Base-by-base conservation (phyloP, 176 grass and related monocot genomes). In the Oryza rufipogon region DNA sequence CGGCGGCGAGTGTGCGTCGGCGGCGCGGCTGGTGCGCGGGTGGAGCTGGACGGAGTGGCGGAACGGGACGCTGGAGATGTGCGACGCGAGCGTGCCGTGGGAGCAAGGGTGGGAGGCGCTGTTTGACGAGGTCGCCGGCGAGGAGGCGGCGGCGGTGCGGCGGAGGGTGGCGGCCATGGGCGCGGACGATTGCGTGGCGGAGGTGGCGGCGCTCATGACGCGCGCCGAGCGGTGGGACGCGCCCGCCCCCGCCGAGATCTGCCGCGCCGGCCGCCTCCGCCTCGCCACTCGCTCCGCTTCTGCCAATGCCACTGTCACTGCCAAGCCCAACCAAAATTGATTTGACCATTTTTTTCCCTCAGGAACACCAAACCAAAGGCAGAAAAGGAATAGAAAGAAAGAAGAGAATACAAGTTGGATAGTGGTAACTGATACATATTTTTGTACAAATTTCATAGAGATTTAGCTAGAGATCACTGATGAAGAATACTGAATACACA, bases 21-120 rank as follows among this genome's bases (percentile, higher is more conserved):
- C 36, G 1, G 32, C 11, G 15, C 14, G 4, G 56, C 22, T 98
- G 16, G 54, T 87, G 12, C 0, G 0, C 0, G 46, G 5, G 7
- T 98, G 93, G 92, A 83, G 92, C 36, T 97, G 95, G 96, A 87
- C 85, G 0, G 87, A 90, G 73, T 90, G 87, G 89, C 66, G 87
- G 69, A 86, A 93, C 17, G 85, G 80, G 19, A 87, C n/a, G 6
- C 28, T 95, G 13, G 84, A 95, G 28, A 63, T 98, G 9, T 98
- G 96, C 56, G 77, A 93, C 20, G 96, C 71, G 2, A 87, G 70
- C 36, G 70, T 65, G 13, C 58, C 83, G 6, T 98, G 96, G 93
- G 87, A 75, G 64, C 19, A 64, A 0, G 87, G 85, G 6, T 98
- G 93, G 96, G 87, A 91, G 84, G 66, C 23, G 32, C 5, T 80